phyloP scores from a whole-genome alignment of 305 asterid species.

The Petunia hybrid region DNA sequence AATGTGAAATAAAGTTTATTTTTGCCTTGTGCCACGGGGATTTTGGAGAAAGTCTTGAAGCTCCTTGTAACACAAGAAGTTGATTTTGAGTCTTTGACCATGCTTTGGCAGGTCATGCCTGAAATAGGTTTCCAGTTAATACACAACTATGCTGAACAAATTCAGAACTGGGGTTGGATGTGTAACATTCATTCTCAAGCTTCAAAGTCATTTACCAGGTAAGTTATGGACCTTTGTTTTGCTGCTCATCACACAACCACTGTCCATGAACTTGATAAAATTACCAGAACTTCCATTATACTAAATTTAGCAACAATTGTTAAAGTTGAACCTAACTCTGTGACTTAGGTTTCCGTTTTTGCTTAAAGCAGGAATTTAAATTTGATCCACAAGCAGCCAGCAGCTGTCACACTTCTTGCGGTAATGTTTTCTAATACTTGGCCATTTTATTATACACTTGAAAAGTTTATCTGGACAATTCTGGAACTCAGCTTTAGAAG shows the following conservation, averaged over 20 bases:
- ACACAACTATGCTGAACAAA: constrained; percentile 76
- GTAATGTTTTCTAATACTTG: constrained; percentile 46
- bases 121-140: constrained; percentile 88
- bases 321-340: constrained; percentile 14
- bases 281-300: constrained; percentile 14
- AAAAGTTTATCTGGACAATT: not conserved
- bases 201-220: constrained; percentile 73
- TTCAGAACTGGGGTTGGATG: constrained; percentile 94
- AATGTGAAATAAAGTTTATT: constrained; percentile 33
- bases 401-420: constrained; percentile 73
- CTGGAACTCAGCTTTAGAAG: not conserved
- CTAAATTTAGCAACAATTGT: constrained; percentile 3
- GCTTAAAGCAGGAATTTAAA: constrained; percentile 71
- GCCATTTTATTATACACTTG: not conserved
- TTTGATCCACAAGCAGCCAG: constrained; percentile 71
- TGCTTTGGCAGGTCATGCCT: constrained; percentile 68
- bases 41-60: constrained; percentile 31
- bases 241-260: not conserved
- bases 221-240: constrained; percentile 37
- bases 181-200: constrained; percentile 72
- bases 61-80: not conserved
- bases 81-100: constrained; percentile 33
- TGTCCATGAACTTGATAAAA: constrained; percentile 29
- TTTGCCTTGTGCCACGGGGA: constrained; percentile 30
- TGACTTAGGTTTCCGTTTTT: not conserved